phyloP scores from a whole-genome alignment of 495 filamentous ascomycete species.

The Penicillium malachiteum region DNA sequence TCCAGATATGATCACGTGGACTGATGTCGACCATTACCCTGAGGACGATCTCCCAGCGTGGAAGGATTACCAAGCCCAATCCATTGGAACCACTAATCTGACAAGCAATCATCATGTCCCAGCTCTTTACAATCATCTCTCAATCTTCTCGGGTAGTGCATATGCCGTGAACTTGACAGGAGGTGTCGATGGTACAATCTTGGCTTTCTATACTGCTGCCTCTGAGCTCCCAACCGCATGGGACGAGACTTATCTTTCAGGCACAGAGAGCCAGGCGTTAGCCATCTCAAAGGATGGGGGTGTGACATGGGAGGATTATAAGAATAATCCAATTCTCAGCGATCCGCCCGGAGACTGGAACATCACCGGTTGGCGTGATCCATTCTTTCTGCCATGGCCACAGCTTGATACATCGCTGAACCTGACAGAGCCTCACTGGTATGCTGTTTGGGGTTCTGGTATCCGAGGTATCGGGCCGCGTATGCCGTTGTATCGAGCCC shows the following conservation, averaged over 20 bases:
- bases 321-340: constrained; percentile 15
- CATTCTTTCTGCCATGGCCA: constrained; percentile 11
- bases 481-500: constrained; percentile 13
- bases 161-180: constrained; percentile 15
- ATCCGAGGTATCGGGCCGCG: constrained; percentile 17
- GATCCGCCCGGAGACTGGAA: constrained; percentile 13
- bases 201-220: constrained; percentile 15
- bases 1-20: constrained; percentile 15
- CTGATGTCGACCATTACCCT: constrained; percentile 13
- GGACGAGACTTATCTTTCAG: constrained; percentile 6
- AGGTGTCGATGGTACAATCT: constrained; percentile 11
- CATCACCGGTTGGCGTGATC: constrained; percentile 22
- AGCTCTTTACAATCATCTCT: constrained; percentile 15
- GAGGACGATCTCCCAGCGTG: constrained; percentile 14
- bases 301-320: constrained; percentile 15
- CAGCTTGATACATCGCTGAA: constrained; percentile 12
- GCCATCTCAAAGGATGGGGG: constrained; percentile 16
- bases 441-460: constrained; percentile 18
- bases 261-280: constrained; percentile 16
- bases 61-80: constrained; percentile 16
- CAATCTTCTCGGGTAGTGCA: constrained; percentile 14
- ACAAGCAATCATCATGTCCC: constrained; percentile 14
- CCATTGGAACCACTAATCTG: constrained; percentile 15
- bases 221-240: constrained; percentile 15
- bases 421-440: constrained; percentile 13